Conservation (phyloP, 805 yeast species). For the Blastobotrys chiropterorum region DNA sequence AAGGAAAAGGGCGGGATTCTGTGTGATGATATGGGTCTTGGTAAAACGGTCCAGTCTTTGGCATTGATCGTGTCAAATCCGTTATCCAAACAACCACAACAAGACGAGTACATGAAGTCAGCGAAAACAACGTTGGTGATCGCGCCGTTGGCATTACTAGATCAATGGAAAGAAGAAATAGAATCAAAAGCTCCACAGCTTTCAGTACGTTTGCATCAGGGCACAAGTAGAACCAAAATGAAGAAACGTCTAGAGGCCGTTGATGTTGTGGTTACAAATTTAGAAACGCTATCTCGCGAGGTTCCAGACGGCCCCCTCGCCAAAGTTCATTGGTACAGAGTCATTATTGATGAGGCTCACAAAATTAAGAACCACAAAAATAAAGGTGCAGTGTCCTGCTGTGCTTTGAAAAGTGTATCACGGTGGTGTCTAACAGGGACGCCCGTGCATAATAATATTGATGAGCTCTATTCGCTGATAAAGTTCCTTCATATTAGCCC, state of each 20-base stretch:
- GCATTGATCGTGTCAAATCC: constrained; percentile 50
- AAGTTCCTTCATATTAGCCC: constrained; percentile 34
- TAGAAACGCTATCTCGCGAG: constrained; percentile 28
- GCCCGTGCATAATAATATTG: constrained; percentile 52
- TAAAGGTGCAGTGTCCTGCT: constrained; percentile 41
- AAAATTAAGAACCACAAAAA: constrained; percentile 48
- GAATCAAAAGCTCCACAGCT: constrained; percentile 33
- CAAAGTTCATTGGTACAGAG: constrained; percentile 40
- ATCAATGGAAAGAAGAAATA: constrained; percentile 39
- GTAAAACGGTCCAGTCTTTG: constrained; percentile 75
- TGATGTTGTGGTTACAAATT: constrained; percentile 36
- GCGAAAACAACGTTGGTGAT: constrained; percentile 34
- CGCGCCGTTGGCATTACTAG: constrained; percentile 37
- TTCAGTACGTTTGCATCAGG: constrained; percentile 30
- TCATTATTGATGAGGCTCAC: constrained; percentile 65
- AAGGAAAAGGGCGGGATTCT: constrained; percentile 50
- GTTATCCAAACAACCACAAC: constrained; percentile 4
- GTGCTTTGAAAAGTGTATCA: constrained; percentile 35
- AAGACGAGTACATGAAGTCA: not conserved
- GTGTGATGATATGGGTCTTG: constrained; percentile 89
- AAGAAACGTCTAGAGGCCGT: constrained; percentile 16
- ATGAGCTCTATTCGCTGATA: constrained; percentile 48
- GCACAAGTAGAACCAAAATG: constrained; percentile 22
- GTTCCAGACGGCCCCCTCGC: constrained; percentile 26
- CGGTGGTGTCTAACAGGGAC: constrained; percentile 64